phyloP scores from a whole-genome alignment of 2,329 filamentous ascomycete species.

The Clarireedia hainanense region DNA sequence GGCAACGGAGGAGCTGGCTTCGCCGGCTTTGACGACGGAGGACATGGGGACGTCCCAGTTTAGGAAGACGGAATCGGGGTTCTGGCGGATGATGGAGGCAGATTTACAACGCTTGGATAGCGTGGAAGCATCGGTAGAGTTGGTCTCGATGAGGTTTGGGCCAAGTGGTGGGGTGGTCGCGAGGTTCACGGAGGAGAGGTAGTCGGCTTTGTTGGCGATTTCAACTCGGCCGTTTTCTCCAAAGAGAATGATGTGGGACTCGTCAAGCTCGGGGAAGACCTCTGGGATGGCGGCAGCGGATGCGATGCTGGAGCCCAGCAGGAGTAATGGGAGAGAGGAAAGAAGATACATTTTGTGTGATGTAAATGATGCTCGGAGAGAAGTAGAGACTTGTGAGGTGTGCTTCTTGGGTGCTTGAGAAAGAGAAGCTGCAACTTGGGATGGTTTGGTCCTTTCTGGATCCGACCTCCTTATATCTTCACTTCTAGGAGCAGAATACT shows the following conservation, averaged over 20 bases:
- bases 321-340: neutral
- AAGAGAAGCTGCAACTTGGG: too few relatives aligned
- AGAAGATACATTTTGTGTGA: neutral
- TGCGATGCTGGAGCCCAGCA: neutral
- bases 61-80: neutral
- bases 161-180: neutral
- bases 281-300: neutral
- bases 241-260: neutral
- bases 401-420: too few relatives aligned
- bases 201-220: slow-evolving; percentile 2
- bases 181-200: neutral
- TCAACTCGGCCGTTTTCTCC: neutral
- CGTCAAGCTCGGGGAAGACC: neutral
- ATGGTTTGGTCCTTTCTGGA: too few relatives aligned
- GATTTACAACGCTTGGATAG: neutral
- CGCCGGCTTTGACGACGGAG: neutral
- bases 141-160: neutral
- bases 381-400: neutral
- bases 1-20: neutral
- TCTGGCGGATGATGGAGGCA: neutral
- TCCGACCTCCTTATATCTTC: too few relatives aligned
- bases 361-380: neutral
- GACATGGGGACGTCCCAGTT: slow-evolving; percentile 3
- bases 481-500: too few relatives aligned
- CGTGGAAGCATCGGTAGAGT: neutral